Evolutionary conservation across 2,329 filamentous ascomycete genomes (phyloP).

Genomic region (Aspergillus sp.): DNA sequence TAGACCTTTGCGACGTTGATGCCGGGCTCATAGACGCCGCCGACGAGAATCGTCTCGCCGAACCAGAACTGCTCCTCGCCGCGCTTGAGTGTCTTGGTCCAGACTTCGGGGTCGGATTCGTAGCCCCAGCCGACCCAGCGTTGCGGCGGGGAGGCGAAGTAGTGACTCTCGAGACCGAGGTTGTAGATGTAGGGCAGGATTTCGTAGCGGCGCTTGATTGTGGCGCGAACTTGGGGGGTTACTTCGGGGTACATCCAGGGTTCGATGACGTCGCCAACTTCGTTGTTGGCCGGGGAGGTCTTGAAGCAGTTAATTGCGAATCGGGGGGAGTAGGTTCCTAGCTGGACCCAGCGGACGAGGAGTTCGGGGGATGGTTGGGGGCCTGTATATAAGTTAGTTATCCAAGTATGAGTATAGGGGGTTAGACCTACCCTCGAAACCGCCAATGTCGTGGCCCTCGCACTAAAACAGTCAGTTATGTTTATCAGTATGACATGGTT

Average conservation of each 20-base stretch:
- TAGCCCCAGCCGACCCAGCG: slow-evolving; percentile 74
- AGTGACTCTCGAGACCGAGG: slow-evolving; percentile 61
- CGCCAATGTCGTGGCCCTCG: slow-evolving; percentile 73
- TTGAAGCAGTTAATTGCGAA: slow-evolving; percentile 81
- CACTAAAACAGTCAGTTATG: slow-evolving; percentile 41
- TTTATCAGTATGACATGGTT: not conserved
- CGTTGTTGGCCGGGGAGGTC: slow-evolving; percentile 64
- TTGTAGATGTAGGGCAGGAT: slow-evolving; percentile 72
- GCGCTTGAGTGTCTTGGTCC: slow-evolving; percentile 59
- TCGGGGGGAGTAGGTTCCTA: slow-evolving; percentile 67
- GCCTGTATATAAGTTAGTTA: slow-evolving; percentile 37
- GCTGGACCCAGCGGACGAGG: slow-evolving; percentile 70
- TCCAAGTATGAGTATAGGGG: too few species aligned
- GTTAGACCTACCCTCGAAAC: slow-evolving; percentile 54
- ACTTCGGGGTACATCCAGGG: slow-evolving; percentile 75
- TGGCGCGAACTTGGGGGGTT: slow-evolving; percentile 60
- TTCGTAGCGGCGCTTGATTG: slow-evolving; percentile 70
- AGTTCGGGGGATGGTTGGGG: slow-evolving; percentile 70
- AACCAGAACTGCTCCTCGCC: slow-evolving; percentile 75
- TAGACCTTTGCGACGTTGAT: slow-evolving; percentile 58
- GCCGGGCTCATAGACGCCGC: slow-evolving; percentile 66
- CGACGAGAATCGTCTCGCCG: slow-evolving; percentile 64
- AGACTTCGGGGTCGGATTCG: slow-evolving; percentile 65
- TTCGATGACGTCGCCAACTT: slow-evolving; percentile 71
- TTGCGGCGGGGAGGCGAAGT: slow-evolving; percentile 62